phyloP scores from a whole-genome alignment of 441 rosid species.

The Bruguiera hainesii region DNA sequence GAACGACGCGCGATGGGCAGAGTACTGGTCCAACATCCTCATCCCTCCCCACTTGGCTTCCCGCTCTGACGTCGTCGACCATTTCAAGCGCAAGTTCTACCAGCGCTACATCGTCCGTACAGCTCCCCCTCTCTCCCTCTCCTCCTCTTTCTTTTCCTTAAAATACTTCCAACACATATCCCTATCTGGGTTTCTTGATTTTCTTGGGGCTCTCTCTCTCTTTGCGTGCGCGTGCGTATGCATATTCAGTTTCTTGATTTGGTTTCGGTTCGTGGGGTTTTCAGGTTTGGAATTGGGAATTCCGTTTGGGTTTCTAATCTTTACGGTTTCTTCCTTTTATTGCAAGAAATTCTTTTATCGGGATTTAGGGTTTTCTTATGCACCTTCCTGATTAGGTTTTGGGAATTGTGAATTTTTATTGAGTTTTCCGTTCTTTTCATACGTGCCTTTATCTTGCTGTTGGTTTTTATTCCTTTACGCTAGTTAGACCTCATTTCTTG shows the following conservation, averaged over 20 bases:
- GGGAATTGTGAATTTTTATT: neutral
- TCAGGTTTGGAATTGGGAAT: slow-evolving; percentile 4
- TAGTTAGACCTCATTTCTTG: neutral
- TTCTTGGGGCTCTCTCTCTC: too few relatives aligned
- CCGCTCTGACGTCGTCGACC: slow-evolving; percentile 80
- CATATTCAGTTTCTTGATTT: neutral
- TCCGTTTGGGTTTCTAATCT: slow-evolving; percentile 4
- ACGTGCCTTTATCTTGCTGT: too few relatives aligned
- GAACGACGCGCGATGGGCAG: slow-evolving; percentile 82
- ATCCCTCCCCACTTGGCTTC: slow-evolving; percentile 91
- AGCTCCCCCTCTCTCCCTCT: neutral
- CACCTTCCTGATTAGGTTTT: neutral
- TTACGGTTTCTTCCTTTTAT: neutral
- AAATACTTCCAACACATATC: too few relatives aligned
- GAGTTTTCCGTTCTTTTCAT: neutral
- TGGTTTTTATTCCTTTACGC: neutral
- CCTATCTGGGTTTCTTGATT: too few relatives aligned
- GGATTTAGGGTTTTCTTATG: slow-evolving; percentile 6
- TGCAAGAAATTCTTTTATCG: neutral
- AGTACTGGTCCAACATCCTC: slow-evolving; percentile 92
- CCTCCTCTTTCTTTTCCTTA: neutral
- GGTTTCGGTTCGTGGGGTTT: neutral
- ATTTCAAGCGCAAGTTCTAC: slow-evolving; percentile 95
- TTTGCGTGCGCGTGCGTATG: neutral
- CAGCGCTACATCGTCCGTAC: slow-evolving; percentile 80